Base-by-base conservation (phyloP, 1,284 basidiomycete species). In the Erythrobasidium hasegawianum region DNA sequence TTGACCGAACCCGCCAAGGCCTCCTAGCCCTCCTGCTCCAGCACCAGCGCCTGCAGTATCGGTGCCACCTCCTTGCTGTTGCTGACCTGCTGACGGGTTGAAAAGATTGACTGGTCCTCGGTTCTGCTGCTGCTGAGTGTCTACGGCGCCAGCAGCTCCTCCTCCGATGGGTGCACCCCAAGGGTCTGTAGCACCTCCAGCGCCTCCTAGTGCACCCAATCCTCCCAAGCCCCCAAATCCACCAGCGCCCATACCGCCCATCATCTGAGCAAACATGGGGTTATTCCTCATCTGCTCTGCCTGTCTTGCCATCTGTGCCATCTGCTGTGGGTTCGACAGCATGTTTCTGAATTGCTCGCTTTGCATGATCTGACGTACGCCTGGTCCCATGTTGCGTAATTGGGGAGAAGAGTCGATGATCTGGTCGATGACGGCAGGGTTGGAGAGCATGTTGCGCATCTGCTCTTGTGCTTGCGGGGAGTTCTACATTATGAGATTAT, bases 291-390 rank as follows among this genome's bases (percentile, higher is more conserved):
- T 70, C 68, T 72, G 69, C 65, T 77, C 39, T 41, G 64, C 85
- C 87, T 91, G 89, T 73, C 87, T 87, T 75, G 93, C 81, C 87
- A 93, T 89, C 72, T 84, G 82, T 64, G 86, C 84, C 68, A 91
- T 80, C n/a, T 81, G 80, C 64, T 90, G 85, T 0, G 90, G 90
- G 76, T 90, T 87, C 7, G 88, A 64, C 41, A 71, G 57, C 40
- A 72, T 68, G 29, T 65, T 58, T 39, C 72, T 68, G 69, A 71
- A 71, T 14, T 71, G 70, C 39, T 70, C 70, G 39, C 52, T 67
- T 55, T 70, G 69, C 26, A 27, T 87, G 66, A 89, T 82, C 71
- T 87, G 81, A 18, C 91, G 81, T 27, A 91, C 84, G 74, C 89
- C 87, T 0, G 90, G 90, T 2, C 83, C 88, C 86, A 92, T 87